Evolutionary conservation across 2,329 filamentous ascomycete species (phyloP).

Genomic region (Zopfia rhizophila): DNA sequence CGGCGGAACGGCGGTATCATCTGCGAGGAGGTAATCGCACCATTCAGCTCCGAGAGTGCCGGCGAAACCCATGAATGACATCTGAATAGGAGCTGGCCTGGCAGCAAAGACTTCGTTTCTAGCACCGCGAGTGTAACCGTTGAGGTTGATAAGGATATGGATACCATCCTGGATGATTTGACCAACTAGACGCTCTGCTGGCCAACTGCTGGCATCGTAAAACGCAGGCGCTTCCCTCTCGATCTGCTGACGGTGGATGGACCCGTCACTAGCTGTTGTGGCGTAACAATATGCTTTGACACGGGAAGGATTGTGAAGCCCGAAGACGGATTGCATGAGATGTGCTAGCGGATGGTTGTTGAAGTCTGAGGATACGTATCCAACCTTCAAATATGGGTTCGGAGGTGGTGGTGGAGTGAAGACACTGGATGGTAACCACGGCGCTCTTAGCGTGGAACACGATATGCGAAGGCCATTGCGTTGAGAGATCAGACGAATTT

Average conservation of each 20-base stretch:
- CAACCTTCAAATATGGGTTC: conserved; percentile 84
- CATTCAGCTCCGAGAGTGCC: conserved; percentile 96
- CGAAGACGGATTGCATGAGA: conserved; percentile 98
- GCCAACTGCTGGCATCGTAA: conserved; percentile 86
- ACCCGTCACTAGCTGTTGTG: conserved; percentile 90
- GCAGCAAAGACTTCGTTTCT: conserved; percentile 97
- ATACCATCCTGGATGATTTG: conserved; percentile 90
- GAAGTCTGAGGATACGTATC: conserved; percentile 98
- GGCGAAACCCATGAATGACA: conserved; percentile 99
- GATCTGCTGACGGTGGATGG: conserved; percentile 89
- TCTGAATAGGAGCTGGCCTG: conserved; percentile 92
- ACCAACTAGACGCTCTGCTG: conserved; percentile 82
- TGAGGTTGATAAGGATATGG: conserved; percentile 96
- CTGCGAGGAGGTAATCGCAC: conserved; percentile 97
- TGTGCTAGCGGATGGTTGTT: conserved; percentile 98
- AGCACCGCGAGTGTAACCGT: conserved; percentile 96
- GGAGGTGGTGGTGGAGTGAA: conserved; percentile 89
- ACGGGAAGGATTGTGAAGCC: conserved; percentile 78
- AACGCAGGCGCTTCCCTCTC: conserved; percentile 93
- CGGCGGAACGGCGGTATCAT: conserved; percentile 84
- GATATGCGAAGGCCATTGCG: conserved; percentile 94
- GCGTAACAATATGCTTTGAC: conserved; percentile 95
- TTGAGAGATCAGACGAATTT: conserved; percentile 94
- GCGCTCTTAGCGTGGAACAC: conserved; percentile 83
- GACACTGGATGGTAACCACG: conserved; percentile 85